phyloP scores from a whole-genome alignment of 2,329 filamentous ascomycete species.

The Stylonectria norvegica region DNA sequence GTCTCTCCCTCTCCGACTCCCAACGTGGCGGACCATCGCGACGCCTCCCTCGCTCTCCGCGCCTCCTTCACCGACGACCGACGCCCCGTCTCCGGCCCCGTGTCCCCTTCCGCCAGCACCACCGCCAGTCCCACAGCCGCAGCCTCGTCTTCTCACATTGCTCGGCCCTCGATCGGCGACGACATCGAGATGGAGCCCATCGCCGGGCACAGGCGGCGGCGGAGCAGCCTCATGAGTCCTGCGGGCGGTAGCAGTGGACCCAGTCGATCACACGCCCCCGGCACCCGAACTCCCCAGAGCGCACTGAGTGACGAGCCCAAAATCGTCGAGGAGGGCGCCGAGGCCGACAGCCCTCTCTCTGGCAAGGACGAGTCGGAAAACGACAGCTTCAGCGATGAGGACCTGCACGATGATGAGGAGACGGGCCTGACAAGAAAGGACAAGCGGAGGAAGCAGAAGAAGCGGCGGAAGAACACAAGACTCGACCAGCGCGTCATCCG shows the following conservation, averaged over 20 bases:
- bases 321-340: conserved; percentile 43
- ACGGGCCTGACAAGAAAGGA: conserved; percentile 76
- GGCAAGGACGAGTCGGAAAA: conserved; percentile 37
- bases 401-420: conserved; percentile 82
- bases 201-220: conserved; percentile 51
- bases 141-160: conserved; percentile 8
- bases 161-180: conserved; percentile 14
- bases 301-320: conserved; percentile 41
- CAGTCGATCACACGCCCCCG: conserved; percentile 25
- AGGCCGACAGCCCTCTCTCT: conserved; percentile 24
- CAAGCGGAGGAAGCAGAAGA: conserved; percentile 62
- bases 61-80: background rate
- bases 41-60: background rate
- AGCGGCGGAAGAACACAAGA: conserved; percentile 63
- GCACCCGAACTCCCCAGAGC: conserved; percentile 19
- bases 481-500: conserved; percentile 67
- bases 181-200: conserved; percentile 57
- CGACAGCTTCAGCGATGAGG: conserved; percentile 66
- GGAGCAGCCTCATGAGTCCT: conserved; percentile 51
- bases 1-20: background rate
- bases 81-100: background rate
- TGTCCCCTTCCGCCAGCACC: conserved; percentile 8
- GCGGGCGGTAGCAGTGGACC: conserved; percentile 27
- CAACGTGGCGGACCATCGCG: background rate
- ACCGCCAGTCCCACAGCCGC: conserved; percentile 6